Base-by-base conservation (phyloP, 2,329 filamentous ascomycete species). In the Fusarium piperis region DNA sequence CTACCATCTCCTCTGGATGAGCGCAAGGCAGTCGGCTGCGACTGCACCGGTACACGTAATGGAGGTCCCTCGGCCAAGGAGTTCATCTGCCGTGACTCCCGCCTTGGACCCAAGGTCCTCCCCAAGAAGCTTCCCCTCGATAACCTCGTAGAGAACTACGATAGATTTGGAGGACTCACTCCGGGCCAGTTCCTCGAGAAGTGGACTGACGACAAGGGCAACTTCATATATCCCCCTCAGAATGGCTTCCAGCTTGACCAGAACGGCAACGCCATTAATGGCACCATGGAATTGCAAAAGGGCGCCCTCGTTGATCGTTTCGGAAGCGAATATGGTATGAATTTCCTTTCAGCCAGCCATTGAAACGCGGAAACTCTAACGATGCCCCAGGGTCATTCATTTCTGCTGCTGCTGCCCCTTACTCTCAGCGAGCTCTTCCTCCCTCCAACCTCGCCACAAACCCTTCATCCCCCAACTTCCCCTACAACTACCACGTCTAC, bases 401-500 rank as follows among this genome's bases (percentile, higher is more conserved):
- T 23, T 79, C 79, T 13, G 84, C 85, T 6, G 80, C 83, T 48
- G 82, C 81, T 2, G 82, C 84, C 20, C 83, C 85, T 3, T 88
- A 84, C 65, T 81, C 82, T 23, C 83, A 87, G 74, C 75, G 85
- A 20, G 77, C 84, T 4, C 74, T 87, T 35, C 85, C 86, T 4
- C 86, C 85, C 0, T 81, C 75, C 28, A 87, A 83, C 67, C 76
- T 87, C 10, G 78, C 81, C 23, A 82, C 82, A 3, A 78, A 78
- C 38, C 76, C 77, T 3, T 55, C 58, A 36, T 58, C 66, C 10
- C 71, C 76, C 5, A 70, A 75, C 20, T 83, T 82, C 48, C 85
- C 85, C 2, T 85, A 83, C 73, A 86, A 85, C 64, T 87, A 88
- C 70, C 81, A 84, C 59, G 78, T 87, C 0, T 88, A 87, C 74